Evolutionary conservation across 2,329 filamentous ascomycete species (phyloP).

Genomic region (Beauveria pseudobassiana): DNA sequence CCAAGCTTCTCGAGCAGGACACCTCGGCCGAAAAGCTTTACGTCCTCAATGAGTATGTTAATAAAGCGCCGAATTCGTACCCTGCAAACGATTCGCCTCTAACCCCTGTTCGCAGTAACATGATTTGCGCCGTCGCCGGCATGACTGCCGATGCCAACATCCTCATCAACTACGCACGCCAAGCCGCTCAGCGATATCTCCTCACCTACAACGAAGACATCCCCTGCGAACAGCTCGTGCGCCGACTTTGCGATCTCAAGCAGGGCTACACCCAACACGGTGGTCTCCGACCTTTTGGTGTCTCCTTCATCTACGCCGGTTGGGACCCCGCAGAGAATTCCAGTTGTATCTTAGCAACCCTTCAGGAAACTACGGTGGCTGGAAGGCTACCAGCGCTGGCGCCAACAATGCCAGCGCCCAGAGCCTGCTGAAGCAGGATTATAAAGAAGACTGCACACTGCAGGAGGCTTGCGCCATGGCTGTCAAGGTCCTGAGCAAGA

Average conservation of each 20-base stretch:
- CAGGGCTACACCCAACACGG: constrained; percentile 99
- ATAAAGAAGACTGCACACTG: constrained; percentile 95
- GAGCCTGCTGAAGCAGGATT: constrained; percentile 96
- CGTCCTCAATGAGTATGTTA: constrained; percentile 86
- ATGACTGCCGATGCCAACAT: constrained; percentile 99
- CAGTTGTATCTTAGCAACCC: constrained; percentile 99
- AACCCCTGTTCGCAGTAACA: constrained; percentile 60
- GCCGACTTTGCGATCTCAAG: constrained; percentile 93
- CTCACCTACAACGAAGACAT: constrained; percentile 99
- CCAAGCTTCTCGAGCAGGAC: constrained; percentile 98
- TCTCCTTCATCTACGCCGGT: constrained; percentile 98
- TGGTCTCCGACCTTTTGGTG: constrained; percentile 94
- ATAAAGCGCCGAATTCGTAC: neutral
- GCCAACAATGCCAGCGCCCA: constrained; percentile 98
- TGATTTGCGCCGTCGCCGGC: constrained; percentile 98
- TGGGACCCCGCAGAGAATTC: constrained; percentile 94
- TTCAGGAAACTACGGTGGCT: constrained; percentile 96
- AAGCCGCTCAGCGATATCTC: constrained; percentile 94
- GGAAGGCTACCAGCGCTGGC: constrained; percentile 97
- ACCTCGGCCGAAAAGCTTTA: constrained; percentile 99
- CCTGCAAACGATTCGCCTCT: neutral
- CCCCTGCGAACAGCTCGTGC: constrained; percentile 96
- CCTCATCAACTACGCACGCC: constrained; percentile 98
- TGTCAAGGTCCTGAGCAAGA: constrained; percentile 99
- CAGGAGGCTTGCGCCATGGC: constrained; percentile 96